Evolutionary conservation across 768 basidiomycete genomes (phyloP).

Genomic region (Cubamyces lactineus): DNA sequence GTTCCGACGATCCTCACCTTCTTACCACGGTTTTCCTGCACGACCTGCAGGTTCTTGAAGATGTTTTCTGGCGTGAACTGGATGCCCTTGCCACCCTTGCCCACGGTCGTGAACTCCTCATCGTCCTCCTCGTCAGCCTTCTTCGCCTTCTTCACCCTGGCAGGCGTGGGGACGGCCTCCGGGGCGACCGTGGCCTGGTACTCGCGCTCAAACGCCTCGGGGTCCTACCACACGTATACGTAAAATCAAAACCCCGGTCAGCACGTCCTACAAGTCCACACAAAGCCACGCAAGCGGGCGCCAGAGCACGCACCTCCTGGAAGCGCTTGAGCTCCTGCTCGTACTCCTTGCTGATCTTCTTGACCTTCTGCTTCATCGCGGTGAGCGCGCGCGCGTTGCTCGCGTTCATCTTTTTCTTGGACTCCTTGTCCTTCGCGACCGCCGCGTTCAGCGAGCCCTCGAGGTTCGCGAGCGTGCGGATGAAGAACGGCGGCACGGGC

Average conservation of each 20-base stretch:
- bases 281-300: neutral
- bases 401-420: conserved; percentile 96
- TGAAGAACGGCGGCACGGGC: conserved; percentile 84
- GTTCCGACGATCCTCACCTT: conserved; percentile 60
- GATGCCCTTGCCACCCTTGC: conserved; percentile 84
- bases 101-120: conserved; percentile 88
- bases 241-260: neutral
- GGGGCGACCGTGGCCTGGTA: conserved; percentile 59
- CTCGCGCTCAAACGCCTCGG: conserved; percentile 83
- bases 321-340: conserved; percentile 80
- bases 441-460: conserved; percentile 77
- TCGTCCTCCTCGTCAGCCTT: conserved; percentile 44
- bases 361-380: conserved; percentile 97
- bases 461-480: conserved; percentile 72
- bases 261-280: neutral
- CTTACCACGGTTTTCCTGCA: conserved; percentile 94
- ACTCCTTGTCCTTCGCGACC: conserved; percentile 84
- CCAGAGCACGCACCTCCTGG: conserved; percentile 59
- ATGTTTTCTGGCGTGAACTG: conserved; percentile 84
- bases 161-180: conserved; percentile 42
- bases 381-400: conserved; percentile 92
- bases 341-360: conserved; percentile 87
- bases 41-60: conserved; percentile 88
- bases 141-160: conserved; percentile 42
- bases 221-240: conserved; percentile 58